These are phyloP conservation scores for Scleroderma citrinum DNA, from an alignment of 768 basidiomycete genomes.

Conservation along the genomic window DNA sequence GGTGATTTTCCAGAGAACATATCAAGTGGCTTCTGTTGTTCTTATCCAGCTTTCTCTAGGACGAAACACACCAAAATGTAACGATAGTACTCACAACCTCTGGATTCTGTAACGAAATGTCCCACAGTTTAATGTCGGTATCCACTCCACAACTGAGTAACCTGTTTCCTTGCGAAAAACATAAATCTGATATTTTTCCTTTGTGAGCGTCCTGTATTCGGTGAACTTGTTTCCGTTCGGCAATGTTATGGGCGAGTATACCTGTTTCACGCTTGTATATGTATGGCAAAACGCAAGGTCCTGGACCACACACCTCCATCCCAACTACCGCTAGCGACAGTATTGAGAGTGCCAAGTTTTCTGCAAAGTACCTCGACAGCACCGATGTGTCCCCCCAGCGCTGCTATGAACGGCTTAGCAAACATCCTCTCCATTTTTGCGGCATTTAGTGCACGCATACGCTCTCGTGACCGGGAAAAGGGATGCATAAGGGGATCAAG, in stretches of 20 bases:
- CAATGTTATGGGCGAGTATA: constrained; percentile 79
- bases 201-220: constrained; percentile 71
- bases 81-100: constrained; percentile 29
- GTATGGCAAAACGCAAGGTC: neutral
- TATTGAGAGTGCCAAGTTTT: constrained; percentile 67
- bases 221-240: constrained; percentile 46
- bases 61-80: neutral
- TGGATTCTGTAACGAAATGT: constrained; percentile 34
- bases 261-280: constrained; percentile 37
- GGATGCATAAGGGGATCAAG: constrained; percentile 95
- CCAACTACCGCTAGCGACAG: constrained; percentile 89
- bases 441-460: constrained; percentile 89
- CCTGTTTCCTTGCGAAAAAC: constrained; percentile 58
- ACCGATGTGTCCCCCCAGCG: constrained; percentile 89
- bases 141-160: constrained; percentile 81
- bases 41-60: constrained; percentile 4
- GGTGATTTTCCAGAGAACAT: constrained; percentile 82
- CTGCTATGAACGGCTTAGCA: constrained; percentile 89
- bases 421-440: constrained; percentile 97
- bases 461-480: constrained; percentile 87
- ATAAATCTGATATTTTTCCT: constrained; percentile 79
- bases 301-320: constrained; percentile 74
- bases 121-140: constrained; percentile 79
- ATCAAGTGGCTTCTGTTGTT: constrained; percentile 59
- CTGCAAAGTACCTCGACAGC: constrained; percentile 84